These are phyloP conservation scores for Aspergillus ochraceoroseus DNA, from an alignment of 2,329 filamentous ascomycete genomes.

Conservation along the genomic window DNA sequence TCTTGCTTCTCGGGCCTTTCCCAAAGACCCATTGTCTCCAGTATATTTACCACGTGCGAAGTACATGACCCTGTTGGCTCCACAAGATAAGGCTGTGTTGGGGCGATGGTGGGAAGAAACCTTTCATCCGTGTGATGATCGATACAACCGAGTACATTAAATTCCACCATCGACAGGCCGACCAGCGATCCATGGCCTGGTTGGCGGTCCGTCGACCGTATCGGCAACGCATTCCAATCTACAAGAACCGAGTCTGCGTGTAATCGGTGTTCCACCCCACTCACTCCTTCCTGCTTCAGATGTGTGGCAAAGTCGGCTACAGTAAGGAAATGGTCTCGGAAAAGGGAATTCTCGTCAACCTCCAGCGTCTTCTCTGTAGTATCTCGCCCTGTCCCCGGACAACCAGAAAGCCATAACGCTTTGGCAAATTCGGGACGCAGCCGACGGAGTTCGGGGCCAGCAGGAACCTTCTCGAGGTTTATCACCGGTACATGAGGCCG, in stretches of 20 bases:
- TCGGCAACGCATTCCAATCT: constrained; percentile 45
- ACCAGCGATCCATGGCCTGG: constrained; percentile 47
- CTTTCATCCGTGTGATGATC: constrained; percentile 60
- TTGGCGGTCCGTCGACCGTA: constrained; percentile 43
- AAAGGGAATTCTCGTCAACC: constrained; percentile 22
- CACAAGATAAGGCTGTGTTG: constrained; percentile 49
- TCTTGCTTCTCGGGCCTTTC: constrained; percentile 33
- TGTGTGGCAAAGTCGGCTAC: constrained; percentile 36
- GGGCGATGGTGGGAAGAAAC: constrained; percentile 44
- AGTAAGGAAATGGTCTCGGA: constrained; percentile 39
- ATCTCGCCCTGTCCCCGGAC: constrained; percentile 17
- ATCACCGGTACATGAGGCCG: constrained; percentile 54
- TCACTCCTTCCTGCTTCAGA: constrained; percentile 18
- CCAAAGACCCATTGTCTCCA: constrained; percentile 45
- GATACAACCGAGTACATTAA: constrained; percentile 51
- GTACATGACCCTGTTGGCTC: constrained; percentile 55
- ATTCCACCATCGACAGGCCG: constrained; percentile 40
- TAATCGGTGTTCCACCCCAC: constrained; percentile 3
- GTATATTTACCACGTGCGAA: constrained; percentile 52
- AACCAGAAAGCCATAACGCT: constrained; percentile 49
- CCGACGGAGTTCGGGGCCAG: constrained; percentile 47
- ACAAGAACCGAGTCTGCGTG: constrained; percentile 36
- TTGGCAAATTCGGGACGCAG: constrained; percentile 57
- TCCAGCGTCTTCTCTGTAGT: constrained; percentile 25
- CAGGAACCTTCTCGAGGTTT: constrained; percentile 49